Base-by-base conservation (phyloP, 169 alveolate species). In the Cryptosporidium sp. region DNA sequence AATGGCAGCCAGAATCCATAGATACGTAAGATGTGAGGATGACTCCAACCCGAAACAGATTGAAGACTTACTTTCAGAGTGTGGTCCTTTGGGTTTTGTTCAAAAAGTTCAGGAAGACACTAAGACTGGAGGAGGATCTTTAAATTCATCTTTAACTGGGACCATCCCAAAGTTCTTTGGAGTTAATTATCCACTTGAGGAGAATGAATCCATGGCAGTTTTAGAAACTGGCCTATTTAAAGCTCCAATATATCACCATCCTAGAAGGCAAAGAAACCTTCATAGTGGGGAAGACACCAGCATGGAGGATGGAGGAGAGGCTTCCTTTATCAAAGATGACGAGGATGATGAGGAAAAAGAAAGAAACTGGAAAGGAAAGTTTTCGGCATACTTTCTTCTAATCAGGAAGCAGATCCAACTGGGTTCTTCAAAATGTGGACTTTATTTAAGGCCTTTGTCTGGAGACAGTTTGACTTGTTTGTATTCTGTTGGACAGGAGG, bases 401-500 rank as follows among this genome's bases (percentile, higher is more conserved):
- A 80, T 80, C 3, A 55, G 89, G 43, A 59, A 65, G 45, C 86
- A 73, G 26, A 41, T 55, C 18, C 68, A 55, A 31, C 70, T 35
- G 9, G 86, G 71, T 8, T 71, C 68, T 12, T 21, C 89, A 9
- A 80, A 62, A 65, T 80, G 75, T 29, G 52, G 67, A 26, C 31
- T 80, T 7, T 80, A 62, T 39, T 33, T 80, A 21, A 41, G 89
- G 33, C 89, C 89, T 14, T 43, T 80, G 23, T 61, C 71, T 31
- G 89, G 74, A 9, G 89, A 62, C 12, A 43, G 74, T 33, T 43
- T 80, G 45, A 80, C 80, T 18, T 80, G 89, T 58, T 68, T 95
- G 21, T 95, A 94, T 67, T 93, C 97, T 55, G 97, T 95, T 23
- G 97, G 97, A 12, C 97, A 95, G 91, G 93, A 95, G 59, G 97